Evolutionary conservation across 306 rosid genomes (phyloP).

Genomic region (Elaeagnus macrophylla): DNA sequence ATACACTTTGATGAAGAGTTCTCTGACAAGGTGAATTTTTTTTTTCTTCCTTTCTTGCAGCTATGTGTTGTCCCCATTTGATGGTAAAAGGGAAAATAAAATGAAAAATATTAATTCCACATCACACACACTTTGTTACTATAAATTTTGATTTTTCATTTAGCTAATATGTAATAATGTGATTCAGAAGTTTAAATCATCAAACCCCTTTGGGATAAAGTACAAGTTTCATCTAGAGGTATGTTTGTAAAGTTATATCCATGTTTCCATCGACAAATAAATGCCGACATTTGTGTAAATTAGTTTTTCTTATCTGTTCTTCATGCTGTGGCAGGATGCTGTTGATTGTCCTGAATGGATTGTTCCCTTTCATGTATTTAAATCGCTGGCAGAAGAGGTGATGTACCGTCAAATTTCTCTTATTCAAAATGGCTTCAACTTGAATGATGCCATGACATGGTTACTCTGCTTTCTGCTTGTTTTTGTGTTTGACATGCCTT

Average conservation of each 20-base stretch:
- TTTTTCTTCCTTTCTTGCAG: constrained; percentile 6
- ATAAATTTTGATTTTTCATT: not conserved
- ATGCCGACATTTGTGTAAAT: not conserved
- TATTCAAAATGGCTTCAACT: not conserved
- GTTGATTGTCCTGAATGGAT: constrained; percentile 99
- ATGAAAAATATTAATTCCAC: too few relatives aligned
- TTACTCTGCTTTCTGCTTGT: not conserved
- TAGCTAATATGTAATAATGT: constrained; percentile 15
- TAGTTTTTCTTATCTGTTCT: not conserved
- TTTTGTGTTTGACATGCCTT: not conserved
- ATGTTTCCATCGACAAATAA: not conserved
- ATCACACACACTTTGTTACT: too few relatives aligned
- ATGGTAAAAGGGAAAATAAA: not conserved
- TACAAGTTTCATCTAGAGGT: constrained; percentile 94
- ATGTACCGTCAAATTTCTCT: not conserved
- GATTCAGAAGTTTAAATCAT: constrained; percentile 75
- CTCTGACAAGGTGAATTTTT: constrained; percentile 54
- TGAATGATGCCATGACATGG: not conserved
- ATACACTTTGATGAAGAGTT: constrained; percentile 80
- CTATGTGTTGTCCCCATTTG: not conserved
- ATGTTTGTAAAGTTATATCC: constrained; percentile 2
- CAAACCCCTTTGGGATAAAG: constrained; percentile 89
- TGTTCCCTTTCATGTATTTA: constrained; percentile 77
- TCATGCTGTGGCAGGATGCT: constrained; percentile 60
- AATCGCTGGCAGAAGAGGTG: constrained; percentile 93